Base-by-base conservation (phyloP, 495 filamentous ascomycete species). In the Hapsidospora chrysogenum region DNA sequence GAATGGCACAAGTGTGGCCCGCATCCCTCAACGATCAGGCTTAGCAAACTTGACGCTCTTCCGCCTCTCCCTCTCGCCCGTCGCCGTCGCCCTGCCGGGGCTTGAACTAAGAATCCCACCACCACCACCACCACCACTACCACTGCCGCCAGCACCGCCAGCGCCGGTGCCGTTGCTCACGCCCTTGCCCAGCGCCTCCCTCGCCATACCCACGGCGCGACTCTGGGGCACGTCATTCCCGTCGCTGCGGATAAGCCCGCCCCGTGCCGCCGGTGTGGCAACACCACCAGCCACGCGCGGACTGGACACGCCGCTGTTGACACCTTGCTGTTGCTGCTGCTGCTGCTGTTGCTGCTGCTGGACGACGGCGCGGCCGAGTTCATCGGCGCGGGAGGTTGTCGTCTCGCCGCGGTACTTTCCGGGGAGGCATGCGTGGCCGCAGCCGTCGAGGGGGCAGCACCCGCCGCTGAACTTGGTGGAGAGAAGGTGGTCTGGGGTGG, bases 361-460 rank as follows among this genome's bases (percentile, higher is more conserved):
- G n/a, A n/a, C 10, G 2, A 31, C 39, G 13, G 19, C 52, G 0
- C 51, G 52, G 3, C 52, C 56, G 4, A 66, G 42, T 33, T 66
- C 61, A 15, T 63, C 60, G 0, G 44, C 50, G n/a, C 58, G 46
- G 0, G 47, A 48, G 4, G 49, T 45, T 3, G 30, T 49, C n/a
- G 37, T 51, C 37, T 66, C 57, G 5, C 70, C 63, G 3, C 74
- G 61, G 49, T 69, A 66, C 3, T 61, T 62, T 0, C 76, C 74
- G 2, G 78, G 74, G 4, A 78, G 61, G 41, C 80, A 85, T 35
- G 76, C 74, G 42, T 83, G 78, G 18, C 74, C 62, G 47, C 80
- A 85, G 6, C 78, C 78, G 28, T 76, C 66, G 16, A 78, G 67
- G 11, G 80, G 75, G 47, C 80, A 86, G 31, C 63, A 75, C n/a